Conservation (phyloP, 306 rosid species). For the Argentina anserina region DNA sequence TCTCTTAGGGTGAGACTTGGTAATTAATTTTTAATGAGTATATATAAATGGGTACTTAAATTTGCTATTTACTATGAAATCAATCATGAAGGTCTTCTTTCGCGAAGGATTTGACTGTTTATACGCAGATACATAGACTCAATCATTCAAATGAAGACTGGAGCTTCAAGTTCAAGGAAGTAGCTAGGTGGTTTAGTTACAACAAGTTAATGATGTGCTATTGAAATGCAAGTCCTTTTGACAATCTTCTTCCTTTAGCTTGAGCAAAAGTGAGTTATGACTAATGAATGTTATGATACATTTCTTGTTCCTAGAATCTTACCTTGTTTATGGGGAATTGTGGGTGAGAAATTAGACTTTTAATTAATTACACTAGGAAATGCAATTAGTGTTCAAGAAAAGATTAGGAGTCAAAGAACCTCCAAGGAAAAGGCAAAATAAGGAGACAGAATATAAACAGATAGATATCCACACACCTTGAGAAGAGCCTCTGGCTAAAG, state of each 20-base stretch:
- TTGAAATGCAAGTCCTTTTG: neutral
- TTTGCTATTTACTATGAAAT: neutral
- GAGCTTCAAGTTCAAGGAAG: no score
- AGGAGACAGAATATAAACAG: neutral
- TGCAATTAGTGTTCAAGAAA: neutral
- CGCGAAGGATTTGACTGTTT: no score
- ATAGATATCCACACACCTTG: conserved; percentile 41
- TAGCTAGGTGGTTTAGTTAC: no score
- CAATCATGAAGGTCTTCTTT: no score
- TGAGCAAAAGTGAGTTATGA: neutral
- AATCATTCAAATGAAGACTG: no score
- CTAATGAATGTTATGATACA: neutral
- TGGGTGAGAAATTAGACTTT: neutral
- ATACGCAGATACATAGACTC: no score
- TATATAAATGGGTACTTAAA: no score
- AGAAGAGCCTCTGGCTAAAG: conserved; percentile 48
- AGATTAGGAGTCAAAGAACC: neutral
- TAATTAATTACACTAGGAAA: neutral
- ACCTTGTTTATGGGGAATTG: neutral
- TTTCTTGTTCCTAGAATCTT: neutral
- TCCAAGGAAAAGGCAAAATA: neutral
- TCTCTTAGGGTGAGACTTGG: neutral
- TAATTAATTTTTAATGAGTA: no score
- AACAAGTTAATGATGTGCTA: neutral
- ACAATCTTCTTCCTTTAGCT: neutral